These are phyloP conservation scores for Colletotrichum brevisporum DNA, from an alignment of 2,329 filamentous ascomycete species.

Conservation along the genomic window DNA sequence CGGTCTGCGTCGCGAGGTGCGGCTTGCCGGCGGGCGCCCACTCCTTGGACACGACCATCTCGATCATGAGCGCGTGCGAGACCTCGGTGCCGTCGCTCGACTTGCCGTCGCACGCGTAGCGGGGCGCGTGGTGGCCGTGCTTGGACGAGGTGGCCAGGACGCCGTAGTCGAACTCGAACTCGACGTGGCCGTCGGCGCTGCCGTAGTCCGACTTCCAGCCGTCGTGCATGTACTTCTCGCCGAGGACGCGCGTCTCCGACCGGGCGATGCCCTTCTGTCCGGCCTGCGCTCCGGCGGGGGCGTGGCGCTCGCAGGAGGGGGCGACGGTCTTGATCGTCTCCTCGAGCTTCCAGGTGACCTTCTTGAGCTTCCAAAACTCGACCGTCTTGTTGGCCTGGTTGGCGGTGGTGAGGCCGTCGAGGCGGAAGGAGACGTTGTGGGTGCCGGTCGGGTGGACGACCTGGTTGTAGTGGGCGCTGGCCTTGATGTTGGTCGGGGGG, in stretches of 20 bases:
- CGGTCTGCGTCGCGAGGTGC: slow-evolving; percentile 83
- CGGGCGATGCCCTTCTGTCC: slow-evolving; percentile 77
- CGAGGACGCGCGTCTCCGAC: slow-evolving; percentile 82
- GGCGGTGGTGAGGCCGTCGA: slow-evolving; percentile 85
- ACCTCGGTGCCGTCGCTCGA: slow-evolving; percentile 82
- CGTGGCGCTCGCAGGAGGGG: slow-evolving; percentile 84
- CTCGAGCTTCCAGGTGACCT: slow-evolving; percentile 93
- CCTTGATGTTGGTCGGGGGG: slow-evolving; percentile 93
- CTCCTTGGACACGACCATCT: slow-evolving; percentile 95
- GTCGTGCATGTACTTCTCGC: slow-evolving; percentile 83
- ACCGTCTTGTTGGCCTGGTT: slow-evolving; percentile 80
- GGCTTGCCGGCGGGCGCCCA: slow-evolving; percentile 80
- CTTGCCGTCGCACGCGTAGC: slow-evolving; percentile 84
- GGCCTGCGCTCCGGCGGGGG: slow-evolving; percentile 61
- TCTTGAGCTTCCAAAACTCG: slow-evolving; percentile 87
- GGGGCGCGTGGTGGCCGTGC: slow-evolving; percentile 63
- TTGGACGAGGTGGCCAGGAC: slow-evolving; percentile 48
- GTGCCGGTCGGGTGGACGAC: slow-evolving; percentile 89
- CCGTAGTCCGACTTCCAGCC: slow-evolving; percentile 88
- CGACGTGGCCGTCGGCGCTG: slow-evolving; percentile 71
- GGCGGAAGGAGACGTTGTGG: slow-evolving; percentile 83
- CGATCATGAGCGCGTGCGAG: slow-evolving; percentile 87
- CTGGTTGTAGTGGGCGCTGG: slow-evolving; percentile 84
- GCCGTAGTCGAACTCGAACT: slow-evolving; percentile 86
- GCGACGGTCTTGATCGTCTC: slow-evolving; percentile 86